phyloP scores from a whole-genome alignment of 192 early-diverging fungal species.

The Thoreauomyces humboldtii region DNA sequence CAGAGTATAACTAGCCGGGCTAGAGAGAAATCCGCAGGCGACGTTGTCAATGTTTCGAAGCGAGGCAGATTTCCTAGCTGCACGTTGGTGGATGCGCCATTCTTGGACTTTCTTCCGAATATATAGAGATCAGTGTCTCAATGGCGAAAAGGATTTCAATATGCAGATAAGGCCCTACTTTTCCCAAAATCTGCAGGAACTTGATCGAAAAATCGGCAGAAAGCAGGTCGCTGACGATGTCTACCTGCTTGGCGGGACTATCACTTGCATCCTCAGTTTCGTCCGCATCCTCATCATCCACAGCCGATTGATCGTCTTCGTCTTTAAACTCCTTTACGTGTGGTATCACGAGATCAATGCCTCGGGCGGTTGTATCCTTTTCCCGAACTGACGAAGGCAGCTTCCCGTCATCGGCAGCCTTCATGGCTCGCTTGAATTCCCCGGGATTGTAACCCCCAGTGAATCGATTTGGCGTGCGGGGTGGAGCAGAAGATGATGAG shows the following conservation, averaged over 20 bases:
- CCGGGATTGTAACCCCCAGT: constrained; percentile 1
- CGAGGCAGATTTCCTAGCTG: neutral
- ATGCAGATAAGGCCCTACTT: too few relatives aligned
- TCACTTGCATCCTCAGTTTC: neutral
- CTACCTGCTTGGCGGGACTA: neutral
- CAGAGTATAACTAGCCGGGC: constrained; percentile 1
- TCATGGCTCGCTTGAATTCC: constrained; percentile 3
- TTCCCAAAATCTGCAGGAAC: constrained; percentile 18
- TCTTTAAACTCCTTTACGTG: constrained; percentile 13
- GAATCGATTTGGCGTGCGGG: neutral
- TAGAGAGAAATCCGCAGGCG: constrained; percentile 2
- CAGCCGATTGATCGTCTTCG: constrained; percentile 16
- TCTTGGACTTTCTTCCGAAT: constrained; percentile 13
- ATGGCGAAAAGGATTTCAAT: too few relatives aligned
- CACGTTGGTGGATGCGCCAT: neutral
- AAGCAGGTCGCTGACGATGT: neutral
- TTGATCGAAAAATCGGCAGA: neutral
- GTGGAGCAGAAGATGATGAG: neutral
- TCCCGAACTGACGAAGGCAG: neutral
- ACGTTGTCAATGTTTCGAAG: neutral
- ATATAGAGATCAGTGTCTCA: neutral
- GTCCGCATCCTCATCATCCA: neutral
- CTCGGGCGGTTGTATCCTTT: neutral
- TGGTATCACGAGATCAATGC: constrained; percentile 19
- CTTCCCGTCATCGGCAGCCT: neutral